A percentile compares a stretch with the other conserved stretches of the same genome.
Evolutionary conservation across 306 rosid species (phyloP).

Genomic region (Cucurbita pepo): DNA sequence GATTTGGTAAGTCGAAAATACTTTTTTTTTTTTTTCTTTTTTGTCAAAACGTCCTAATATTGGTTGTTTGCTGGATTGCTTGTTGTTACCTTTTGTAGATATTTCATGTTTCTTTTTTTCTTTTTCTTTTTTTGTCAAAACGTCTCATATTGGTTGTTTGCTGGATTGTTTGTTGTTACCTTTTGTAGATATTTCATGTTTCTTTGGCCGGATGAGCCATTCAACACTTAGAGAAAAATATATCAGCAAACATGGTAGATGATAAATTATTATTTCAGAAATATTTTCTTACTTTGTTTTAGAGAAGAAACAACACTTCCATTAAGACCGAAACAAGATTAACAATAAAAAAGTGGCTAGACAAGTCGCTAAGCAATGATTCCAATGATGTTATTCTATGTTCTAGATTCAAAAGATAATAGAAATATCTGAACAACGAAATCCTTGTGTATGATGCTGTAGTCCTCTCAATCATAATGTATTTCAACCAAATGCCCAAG

Average conservation of each 20-base stretch:
- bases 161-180: neutral
- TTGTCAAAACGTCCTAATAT: neutral
- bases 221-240: neutral
- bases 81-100: neutral
- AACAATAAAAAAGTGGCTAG: neutral
- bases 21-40: neutral
- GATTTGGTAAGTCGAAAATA: constrained; percentile 49
- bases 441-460: neutral
- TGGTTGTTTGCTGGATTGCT: neutral
- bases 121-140: neutral
- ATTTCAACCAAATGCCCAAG: neutral
- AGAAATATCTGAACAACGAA: neutral
- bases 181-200: neutral
- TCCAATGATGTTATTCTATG: neutral
- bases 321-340: neutral
- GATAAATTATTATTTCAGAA: neutral
- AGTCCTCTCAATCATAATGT: neutral
- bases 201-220: neutral
- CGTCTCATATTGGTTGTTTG: neutral
- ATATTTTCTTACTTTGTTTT: neutral
- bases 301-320: neutral
- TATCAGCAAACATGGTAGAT: neutral
- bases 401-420: neutral
- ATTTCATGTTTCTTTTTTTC: neutral
- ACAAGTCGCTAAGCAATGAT: neutral